phyloP scores from a whole-genome alignment of 2,329 filamentous ascomycete species.

The Ophiostoma himal-ulmi region DNA sequence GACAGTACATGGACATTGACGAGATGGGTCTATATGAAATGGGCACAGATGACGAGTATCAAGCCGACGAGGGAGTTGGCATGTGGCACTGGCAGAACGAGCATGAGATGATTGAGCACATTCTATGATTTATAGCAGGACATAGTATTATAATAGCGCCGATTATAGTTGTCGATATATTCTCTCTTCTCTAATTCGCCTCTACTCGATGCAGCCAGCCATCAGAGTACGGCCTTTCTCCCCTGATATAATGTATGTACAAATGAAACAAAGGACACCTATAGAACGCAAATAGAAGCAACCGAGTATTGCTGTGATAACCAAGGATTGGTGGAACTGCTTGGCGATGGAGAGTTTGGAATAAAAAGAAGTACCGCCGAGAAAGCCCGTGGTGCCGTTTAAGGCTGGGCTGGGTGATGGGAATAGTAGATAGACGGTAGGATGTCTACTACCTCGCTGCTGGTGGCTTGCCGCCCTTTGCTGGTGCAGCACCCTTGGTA shows the following conservation, averaged over 20 bases:
- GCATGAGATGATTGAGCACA: constrained; percentile 3
- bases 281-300: not conserved
- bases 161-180: not conserved
- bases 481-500: constrained; percentile 35
- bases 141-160: not conserved
- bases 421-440: not conserved
- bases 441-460: constrained; percentile 23
- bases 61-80: constrained; percentile 8
- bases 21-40: not conserved
- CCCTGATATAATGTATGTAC: not conserved
- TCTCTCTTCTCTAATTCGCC: not conserved
- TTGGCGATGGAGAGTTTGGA: no score
- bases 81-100: constrained; percentile 18
- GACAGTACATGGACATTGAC: constrained; percentile 17
- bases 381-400: not conserved
- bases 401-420: not conserved
- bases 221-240: constrained; percentile 19
- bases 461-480: constrained; percentile 32
- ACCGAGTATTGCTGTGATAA: not conserved
- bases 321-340: not conserved
- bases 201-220: constrained; percentile 25
- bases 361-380: not conserved
- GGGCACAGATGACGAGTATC: not conserved
- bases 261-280: not conserved
- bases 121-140: not conserved